These are phyloP conservation scores for Emmonsiellopsis sp. DNA, from an alignment of 2,329 filamentous ascomycete species.

Conservation along the genomic window DNA sequence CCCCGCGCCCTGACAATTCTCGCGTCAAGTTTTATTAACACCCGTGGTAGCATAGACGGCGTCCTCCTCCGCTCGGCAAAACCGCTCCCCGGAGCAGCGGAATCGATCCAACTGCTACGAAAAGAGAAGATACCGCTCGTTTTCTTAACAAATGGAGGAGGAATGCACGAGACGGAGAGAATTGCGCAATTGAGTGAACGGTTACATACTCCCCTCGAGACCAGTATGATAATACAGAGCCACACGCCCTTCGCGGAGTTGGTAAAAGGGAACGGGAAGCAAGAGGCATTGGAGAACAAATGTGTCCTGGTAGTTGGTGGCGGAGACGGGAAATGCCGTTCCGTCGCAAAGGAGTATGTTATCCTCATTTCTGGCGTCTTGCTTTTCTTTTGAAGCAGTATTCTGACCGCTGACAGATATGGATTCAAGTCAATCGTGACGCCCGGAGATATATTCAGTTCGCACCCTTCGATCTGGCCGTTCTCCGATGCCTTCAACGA, in stretches of 20 bases:
- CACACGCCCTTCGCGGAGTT: slow-evolving; percentile 81
- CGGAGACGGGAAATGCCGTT: slow-evolving; percentile 55
- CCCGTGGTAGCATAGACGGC: slow-evolving; percentile 63
- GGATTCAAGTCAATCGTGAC: slow-evolving; percentile 77
- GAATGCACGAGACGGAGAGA: slow-evolving; percentile 66
- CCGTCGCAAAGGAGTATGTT: slow-evolving; percentile 58
- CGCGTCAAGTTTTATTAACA: background rate
- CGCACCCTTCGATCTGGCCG: slow-evolving; percentile 69
- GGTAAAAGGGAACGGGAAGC: slow-evolving; percentile 48
- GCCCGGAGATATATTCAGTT: slow-evolving; percentile 70
- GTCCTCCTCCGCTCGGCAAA: slow-evolving; percentile 79
- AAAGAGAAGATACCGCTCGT: slow-evolving; percentile 77
- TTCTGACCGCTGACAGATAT: slow-evolving; percentile 36
- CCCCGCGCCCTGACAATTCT: background rate
- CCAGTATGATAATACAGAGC: slow-evolving; percentile 70
- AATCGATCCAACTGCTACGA: slow-evolving; percentile 65
- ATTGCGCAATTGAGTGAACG: slow-evolving; percentile 59
- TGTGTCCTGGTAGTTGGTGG: slow-evolving; percentile 69
- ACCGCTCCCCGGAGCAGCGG: slow-evolving; percentile 66
- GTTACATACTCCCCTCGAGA: slow-evolving; percentile 55
- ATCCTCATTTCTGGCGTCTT: background rate
- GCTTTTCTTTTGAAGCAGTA: background rate
- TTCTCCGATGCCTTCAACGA: slow-evolving; percentile 60
- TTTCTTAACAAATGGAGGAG: slow-evolving; percentile 90
- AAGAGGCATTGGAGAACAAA: slow-evolving; percentile 47